phyloP scores from a whole-genome alignment of 2,329 filamentous ascomycete species.

The Cadophora luteo-olivacea region DNA sequence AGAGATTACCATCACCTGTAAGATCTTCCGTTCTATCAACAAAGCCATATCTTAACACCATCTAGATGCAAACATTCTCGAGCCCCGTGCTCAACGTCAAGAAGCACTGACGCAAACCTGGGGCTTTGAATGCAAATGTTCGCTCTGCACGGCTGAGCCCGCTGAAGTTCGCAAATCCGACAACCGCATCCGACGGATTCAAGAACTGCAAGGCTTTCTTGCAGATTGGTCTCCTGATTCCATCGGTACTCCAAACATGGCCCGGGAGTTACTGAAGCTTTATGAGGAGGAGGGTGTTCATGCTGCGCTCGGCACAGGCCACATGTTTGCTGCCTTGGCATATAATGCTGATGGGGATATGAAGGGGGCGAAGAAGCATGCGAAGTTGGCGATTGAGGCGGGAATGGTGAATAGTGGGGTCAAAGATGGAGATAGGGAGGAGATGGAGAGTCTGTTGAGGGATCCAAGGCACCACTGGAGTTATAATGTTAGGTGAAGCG shows the following conservation, averaged over 20 bases:
- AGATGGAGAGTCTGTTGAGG: slow-evolving; percentile 46
- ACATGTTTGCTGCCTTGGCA: slow-evolving; percentile 50
- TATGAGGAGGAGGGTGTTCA: slow-evolving; percentile 47
- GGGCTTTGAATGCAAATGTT: slow-evolving; percentile 50
- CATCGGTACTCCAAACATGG: slow-evolving; percentile 45
- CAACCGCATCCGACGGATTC: slow-evolving; percentile 44
- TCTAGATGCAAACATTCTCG: slow-evolving; percentile 43
- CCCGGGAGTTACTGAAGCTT: slow-evolving; percentile 47
- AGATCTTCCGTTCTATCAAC: not conserved
- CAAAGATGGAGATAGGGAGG: slow-evolving; percentile 41
- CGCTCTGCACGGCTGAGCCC: slow-evolving; percentile 43
- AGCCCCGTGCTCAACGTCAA: slow-evolving; percentile 43
- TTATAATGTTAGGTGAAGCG: slow-evolving; percentile 28
- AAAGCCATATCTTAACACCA: slow-evolving; percentile 15
- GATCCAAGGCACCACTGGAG: slow-evolving; percentile 43
- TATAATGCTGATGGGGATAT: slow-evolving; percentile 48
- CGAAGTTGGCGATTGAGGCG: slow-evolving; percentile 41
- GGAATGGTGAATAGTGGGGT: slow-evolving; percentile 44
- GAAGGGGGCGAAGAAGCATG: slow-evolving; percentile 45
- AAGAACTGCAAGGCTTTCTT: slow-evolving; percentile 44
- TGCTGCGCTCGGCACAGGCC: slow-evolving; percentile 44
- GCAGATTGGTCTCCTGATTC: slow-evolving; percentile 45
- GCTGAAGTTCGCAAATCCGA: slow-evolving; percentile 45
- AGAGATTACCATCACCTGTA: slow-evolving; percentile 51
- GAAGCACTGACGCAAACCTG: slow-evolving; percentile 44